Conservation (phyloP, 768 basidiomycete species). For the Psilocybe sp. region DNA sequence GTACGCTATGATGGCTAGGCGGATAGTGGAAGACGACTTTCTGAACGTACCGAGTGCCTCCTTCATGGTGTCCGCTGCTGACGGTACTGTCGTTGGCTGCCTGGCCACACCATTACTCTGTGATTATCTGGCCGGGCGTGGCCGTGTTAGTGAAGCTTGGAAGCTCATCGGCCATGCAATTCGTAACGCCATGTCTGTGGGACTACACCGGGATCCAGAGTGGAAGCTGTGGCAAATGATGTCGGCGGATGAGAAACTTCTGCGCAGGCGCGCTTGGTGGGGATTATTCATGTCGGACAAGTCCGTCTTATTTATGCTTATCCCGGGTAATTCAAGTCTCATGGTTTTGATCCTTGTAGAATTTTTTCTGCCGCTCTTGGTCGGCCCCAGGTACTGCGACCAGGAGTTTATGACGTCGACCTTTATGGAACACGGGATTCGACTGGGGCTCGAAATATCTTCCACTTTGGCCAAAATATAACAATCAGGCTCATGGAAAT, state of each 20-base stretch:
- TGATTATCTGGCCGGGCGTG: slow-evolving; percentile 42
- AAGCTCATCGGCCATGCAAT: slow-evolving; percentile 40
- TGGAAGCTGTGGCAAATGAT: slow-evolving; percentile 40
- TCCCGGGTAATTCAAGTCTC: background rate
- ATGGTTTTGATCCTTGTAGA: slow-evolving; percentile 1
- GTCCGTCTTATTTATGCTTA: slow-evolving; percentile 22
- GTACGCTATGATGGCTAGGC: slow-evolving; percentile 41
- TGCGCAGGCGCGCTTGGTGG: slow-evolving; percentile 44
- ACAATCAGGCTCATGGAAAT: slow-evolving; percentile 37
- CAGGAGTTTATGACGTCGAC: slow-evolving; percentile 34
- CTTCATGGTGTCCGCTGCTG: slow-evolving; percentile 36
- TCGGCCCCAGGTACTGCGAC: slow-evolving; percentile 40
- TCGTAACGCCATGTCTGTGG: slow-evolving; percentile 36
- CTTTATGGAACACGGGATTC: slow-evolving; percentile 25
- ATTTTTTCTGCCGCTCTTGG: slow-evolving; percentile 38
- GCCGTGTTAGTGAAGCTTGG: slow-evolving; percentile 49
- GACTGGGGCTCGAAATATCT: slow-evolving; percentile 31
- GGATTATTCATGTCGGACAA: slow-evolving; percentile 40
- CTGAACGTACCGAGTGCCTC: slow-evolving; percentile 31
- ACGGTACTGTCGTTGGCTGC: slow-evolving; percentile 45
- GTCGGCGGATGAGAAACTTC: slow-evolving; percentile 38
- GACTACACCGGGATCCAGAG: slow-evolving; percentile 42
- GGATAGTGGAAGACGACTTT: slow-evolving; percentile 44
- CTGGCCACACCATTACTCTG: slow-evolving; percentile 43
- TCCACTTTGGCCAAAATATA: slow-evolving; percentile 33